Evolutionary conservation across 805 yeast genomes (phyloP).

Genomic region (Komagataella pastoris): DNA sequence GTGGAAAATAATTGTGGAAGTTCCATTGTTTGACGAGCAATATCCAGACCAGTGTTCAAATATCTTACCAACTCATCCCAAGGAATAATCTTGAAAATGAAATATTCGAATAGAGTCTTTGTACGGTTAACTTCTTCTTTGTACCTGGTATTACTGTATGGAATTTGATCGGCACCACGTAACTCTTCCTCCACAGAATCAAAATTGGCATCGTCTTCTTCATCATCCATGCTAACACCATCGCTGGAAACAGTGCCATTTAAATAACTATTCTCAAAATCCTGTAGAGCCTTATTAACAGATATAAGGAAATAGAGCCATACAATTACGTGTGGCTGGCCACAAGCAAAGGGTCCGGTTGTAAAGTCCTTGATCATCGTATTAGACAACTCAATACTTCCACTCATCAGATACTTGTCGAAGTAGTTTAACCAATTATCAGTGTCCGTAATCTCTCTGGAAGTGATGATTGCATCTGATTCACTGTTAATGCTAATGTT

Average conservation of each 20-base stretch:
- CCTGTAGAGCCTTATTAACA: conserved; percentile 39
- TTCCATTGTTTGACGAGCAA: background rate
- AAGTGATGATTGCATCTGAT: background rate
- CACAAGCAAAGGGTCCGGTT: conserved; percentile 37
- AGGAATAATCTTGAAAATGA: conserved; percentile 47
- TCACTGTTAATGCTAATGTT: conserved; percentile 1
- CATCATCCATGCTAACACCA: background rate
- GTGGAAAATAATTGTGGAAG: background rate
- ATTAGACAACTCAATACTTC: conserved; percentile 56
- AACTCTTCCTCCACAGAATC: background rate
- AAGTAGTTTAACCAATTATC: conserved; percentile 40
- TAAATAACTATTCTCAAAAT: conserved; percentile 23
- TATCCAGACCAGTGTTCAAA: conserved; percentile 33
- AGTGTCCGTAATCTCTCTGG: conserved; percentile 8
- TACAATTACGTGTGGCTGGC: conserved; percentile 60
- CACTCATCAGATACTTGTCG: conserved; percentile 34
- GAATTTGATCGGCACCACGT: background rate
- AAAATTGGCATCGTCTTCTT: background rate
- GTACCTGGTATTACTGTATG: background rate
- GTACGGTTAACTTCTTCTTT: background rate
- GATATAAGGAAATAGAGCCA: conserved; percentile 67
- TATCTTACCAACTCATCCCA: conserved; percentile 55
- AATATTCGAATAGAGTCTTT: conserved; percentile 23
- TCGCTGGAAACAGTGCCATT: background rate
- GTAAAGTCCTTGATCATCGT: conserved; percentile 53